Percentiles rank a stretch among this genome's conserved stretches.
phyloP scores from a whole-genome alignment of 306 rosid species.

The Quillaja saponaria region DNA sequence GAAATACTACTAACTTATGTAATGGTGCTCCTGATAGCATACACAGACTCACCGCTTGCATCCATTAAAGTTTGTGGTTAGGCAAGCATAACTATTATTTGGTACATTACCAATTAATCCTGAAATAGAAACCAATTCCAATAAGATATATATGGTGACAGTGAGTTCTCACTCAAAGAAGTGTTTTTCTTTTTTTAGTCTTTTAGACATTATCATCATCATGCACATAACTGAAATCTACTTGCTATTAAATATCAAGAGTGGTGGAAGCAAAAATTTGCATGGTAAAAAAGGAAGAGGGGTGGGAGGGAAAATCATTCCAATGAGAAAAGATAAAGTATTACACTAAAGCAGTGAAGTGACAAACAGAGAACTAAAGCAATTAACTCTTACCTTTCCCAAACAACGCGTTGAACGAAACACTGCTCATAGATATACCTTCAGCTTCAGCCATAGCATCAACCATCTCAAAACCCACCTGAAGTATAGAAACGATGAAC shows the following conservation, averaged over 20 bases:
- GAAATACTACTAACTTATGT: constrained; percentile 24
- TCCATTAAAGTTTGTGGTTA: constrained; percentile 97
- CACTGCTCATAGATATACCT: neutral
- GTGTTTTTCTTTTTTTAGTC: no score
- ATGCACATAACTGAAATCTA: neutral
- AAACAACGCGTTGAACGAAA: neutral
- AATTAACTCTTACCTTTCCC: neutral
- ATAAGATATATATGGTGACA: neutral
- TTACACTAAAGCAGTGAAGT: no score
- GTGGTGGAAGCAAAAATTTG: neutral
- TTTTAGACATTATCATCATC: no score
- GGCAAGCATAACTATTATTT: constrained; percentile 73
- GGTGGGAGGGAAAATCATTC: no score
- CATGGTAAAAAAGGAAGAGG: neutral
- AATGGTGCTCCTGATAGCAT: constrained; percentile 35
- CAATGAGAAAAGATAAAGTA: no score
- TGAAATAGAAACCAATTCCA: constrained; percentile 35
- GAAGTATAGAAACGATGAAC: constrained; percentile 21
- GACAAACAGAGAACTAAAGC: neutral
- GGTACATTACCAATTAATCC: constrained; percentile 81
- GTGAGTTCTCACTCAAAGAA: neutral
- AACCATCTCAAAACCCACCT: constrained; percentile 97
- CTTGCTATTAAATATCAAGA: neutral
- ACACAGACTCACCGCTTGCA: constrained; percentile 96
- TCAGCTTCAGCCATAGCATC: neutral